A percentile compares a stretch with the other conserved stretches of the same genome.
phyloP scores from a whole-genome alignment of 1,284 basidiomycete genomes.

The Cystobasidium sp. region DNA sequence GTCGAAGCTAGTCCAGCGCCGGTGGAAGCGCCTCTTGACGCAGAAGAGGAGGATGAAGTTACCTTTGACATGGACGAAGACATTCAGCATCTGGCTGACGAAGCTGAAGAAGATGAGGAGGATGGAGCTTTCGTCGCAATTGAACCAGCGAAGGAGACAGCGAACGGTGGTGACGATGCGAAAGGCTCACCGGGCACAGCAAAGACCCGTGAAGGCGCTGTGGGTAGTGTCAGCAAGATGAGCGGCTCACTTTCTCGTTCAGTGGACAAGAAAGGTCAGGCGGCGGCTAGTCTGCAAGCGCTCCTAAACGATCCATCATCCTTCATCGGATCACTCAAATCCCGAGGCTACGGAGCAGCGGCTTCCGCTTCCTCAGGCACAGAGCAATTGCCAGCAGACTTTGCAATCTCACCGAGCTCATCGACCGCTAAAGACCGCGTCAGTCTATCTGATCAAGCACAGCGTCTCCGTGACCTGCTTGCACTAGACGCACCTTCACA shows the following conservation, averaged over 20 bases:
- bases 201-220: background rate
- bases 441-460: conserved; percentile 44
- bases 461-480: conserved; percentile 47
- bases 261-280: conserved; percentile 1
- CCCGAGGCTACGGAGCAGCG: conserved; percentile 2
- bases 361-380: background rate
- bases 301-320: conserved; percentile 32
- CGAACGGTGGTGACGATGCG: background rate
- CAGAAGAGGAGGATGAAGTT: conserved; percentile 38
- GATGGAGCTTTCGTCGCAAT: conserved; percentile 13
- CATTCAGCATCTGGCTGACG: conserved; percentile 37
- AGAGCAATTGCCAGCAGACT: background rate
- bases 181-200: background rate
- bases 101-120: conserved; percentile 28
- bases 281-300: conserved; percentile 23
- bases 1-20: background rate
- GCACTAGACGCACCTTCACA: conserved; percentile 50
- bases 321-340: conserved; percentile 36
- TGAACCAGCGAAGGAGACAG: background rate
- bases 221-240: background rate
- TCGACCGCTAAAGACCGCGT: conserved; percentile 13
- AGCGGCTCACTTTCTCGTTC: background rate
- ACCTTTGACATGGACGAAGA: conserved; percentile 53
- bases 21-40: background rate
- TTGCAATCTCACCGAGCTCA: background rate